Evolutionary conservation across 495 filamentous ascomycete species (phyloP).

Genomic region (Diplogelasinospora grovesii): DNA sequence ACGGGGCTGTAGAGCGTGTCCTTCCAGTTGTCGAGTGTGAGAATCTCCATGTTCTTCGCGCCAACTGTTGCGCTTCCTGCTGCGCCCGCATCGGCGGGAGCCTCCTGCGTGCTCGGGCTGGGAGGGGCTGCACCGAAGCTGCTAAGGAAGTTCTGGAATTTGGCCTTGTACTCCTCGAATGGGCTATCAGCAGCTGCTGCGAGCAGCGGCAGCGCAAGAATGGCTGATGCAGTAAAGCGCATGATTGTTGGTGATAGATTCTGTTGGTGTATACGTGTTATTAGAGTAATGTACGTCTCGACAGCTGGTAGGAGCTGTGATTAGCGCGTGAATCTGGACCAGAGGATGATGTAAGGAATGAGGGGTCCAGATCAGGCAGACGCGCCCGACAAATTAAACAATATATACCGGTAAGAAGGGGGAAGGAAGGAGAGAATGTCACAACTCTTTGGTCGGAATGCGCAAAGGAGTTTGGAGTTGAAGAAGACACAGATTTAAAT

Average conservation of each 20-base stretch:
- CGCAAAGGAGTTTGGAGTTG: neutral
- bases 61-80: constrained; percentile 35
- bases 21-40: constrained; percentile 71
- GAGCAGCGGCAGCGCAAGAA: constrained; percentile 63
- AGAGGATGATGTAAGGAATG: constrained; percentile 19
- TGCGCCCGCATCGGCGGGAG: constrained; percentile 41
- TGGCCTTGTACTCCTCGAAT: constrained; percentile 57
- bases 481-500: neutral
- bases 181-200: constrained; percentile 51
- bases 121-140: constrained; percentile 33
- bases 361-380: constrained; percentile 9
- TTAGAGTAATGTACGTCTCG: too few relatives aligned
- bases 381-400: neutral
- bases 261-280: constrained; percentile 2
- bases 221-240: constrained; percentile 60
- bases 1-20: constrained; percentile 56
- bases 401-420: neutral
- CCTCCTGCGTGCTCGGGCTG: constrained; percentile 58
- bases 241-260: constrained; percentile 38
- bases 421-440: neutral
- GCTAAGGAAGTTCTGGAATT: constrained; percentile 52
- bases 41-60: constrained; percentile 44
- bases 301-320: too few relatives aligned
- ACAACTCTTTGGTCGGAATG: neutral
- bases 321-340: too few relatives aligned